Evolutionary conservation across 1,284 basidiomycete species (phyloP).

Genomic region (Chondrostereum purpureum): DNA sequence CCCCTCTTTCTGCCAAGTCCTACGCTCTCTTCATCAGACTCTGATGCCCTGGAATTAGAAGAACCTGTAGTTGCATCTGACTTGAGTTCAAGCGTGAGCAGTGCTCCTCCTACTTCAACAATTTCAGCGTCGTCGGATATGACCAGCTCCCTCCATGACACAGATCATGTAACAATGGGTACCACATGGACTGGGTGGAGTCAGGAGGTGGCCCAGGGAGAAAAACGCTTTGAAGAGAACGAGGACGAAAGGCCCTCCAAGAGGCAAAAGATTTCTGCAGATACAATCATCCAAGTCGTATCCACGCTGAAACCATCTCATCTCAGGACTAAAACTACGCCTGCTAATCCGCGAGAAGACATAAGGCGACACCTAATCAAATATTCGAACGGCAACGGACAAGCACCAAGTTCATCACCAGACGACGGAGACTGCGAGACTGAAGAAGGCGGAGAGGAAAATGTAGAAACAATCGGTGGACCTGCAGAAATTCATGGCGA

Average conservation of each 20-base stretch:
- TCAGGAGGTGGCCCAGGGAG: not conserved
- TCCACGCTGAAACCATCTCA: too few relatives aligned
- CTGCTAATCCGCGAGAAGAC: not conserved
- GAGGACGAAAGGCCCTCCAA: not conserved
- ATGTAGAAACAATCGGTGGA: too few relatives aligned
- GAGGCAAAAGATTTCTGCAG: not conserved
- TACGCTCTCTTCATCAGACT: too few relatives aligned
- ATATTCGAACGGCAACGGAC: too few relatives aligned
- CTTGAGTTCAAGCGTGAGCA: too few relatives aligned
- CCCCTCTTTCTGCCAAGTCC: too few relatives aligned
- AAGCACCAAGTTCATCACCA: too few relatives aligned
- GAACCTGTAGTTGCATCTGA: too few relatives aligned
- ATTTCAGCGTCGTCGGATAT: not conserved
- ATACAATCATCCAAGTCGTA: not conserved
- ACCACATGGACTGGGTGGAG: not conserved
- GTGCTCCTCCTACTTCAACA: not conserved
- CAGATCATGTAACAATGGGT: not conserved
- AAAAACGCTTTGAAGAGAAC: not conserved
- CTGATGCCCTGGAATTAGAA: too few relatives aligned
- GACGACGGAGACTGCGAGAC: too few relatives aligned
- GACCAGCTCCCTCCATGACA: not conserved
- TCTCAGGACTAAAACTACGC: not conserved
- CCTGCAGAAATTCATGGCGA: conserved; percentile 4
- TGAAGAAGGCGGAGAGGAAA: too few relatives aligned
- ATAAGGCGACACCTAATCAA: not conserved